Percentiles rank a stretch among this genome's conserved stretches.
These are phyloP conservation scores for Exutisphaerella laricina DNA, from an alignment of 2,329 filamentous ascomycete species.

Conservation along the genomic window DNA sequence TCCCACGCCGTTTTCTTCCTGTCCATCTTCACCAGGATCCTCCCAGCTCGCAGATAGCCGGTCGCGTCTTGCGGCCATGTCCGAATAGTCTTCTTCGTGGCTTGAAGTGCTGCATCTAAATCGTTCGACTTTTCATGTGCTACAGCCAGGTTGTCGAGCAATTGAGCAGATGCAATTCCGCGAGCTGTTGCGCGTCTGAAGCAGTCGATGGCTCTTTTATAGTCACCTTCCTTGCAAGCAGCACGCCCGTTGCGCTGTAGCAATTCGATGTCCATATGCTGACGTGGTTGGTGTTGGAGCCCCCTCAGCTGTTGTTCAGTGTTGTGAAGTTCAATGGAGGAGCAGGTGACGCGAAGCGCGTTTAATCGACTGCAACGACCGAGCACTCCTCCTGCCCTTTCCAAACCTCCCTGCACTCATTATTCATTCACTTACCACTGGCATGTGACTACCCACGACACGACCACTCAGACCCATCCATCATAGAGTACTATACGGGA, in stretches of 20 bases:
- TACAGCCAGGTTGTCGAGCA: constrained; percentile 53
- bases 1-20: constrained; percentile 50
- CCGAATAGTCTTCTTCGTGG: constrained; percentile 54
- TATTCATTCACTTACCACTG: too few species aligned
- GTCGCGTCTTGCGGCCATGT: constrained; percentile 47
- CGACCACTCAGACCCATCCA: too few species aligned
- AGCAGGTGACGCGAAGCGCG: neutral
- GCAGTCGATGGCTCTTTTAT: constrained; percentile 37
- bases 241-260: constrained; percentile 40
- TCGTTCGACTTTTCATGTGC: constrained; percentile 50
- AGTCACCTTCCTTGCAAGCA: constrained; percentile 42
- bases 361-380: too few species aligned
- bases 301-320: too few species aligned
- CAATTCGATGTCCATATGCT: too few species aligned
- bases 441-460: too few species aligned
- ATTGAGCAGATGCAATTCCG: constrained; percentile 28
- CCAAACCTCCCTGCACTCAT: too few species aligned
- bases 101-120: constrained; percentile 48
- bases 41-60: constrained; percentile 54
- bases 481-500: too few species aligned
- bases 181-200: constrained; percentile 30
- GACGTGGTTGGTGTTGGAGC: neutral
- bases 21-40: constrained; percentile 43
- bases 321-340: too few species aligned
- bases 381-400: too few species aligned